Conservation (phyloP, 495 filamentous ascomycete species). For the Achaetomiella virescens region DNA sequence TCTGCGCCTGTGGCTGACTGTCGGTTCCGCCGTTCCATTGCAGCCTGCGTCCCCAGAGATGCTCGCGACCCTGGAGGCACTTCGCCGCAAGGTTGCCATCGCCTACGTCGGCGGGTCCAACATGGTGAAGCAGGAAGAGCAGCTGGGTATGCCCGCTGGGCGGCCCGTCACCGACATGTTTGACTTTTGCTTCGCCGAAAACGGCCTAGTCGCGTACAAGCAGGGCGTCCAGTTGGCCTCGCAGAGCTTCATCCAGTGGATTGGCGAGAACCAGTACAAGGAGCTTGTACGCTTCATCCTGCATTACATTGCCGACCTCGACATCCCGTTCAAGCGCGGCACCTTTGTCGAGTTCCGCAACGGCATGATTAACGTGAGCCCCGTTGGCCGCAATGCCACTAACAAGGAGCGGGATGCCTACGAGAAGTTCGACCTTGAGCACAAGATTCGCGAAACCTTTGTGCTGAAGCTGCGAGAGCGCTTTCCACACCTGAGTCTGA, state of each 20-base stretch:
- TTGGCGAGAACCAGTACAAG: constrained; percentile 92
- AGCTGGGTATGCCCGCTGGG: no score
- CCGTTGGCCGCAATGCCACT: constrained; percentile 83
- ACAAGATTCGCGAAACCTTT: constrained; percentile 65
- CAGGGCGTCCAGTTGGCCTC: constrained; percentile 63
- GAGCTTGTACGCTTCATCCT: constrained; percentile 76
- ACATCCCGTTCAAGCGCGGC: constrained; percentile 83
- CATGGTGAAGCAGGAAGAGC: constrained; percentile 90
- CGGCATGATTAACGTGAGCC: constrained; percentile 93
- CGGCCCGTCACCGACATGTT: constrained; percentile 61
- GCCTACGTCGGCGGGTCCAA: constrained; percentile 87
- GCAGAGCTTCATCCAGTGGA: constrained; percentile 82
- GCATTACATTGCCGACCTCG: constrained; percentile 82
- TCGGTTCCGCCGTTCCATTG: not conserved
- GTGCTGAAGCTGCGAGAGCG: constrained; percentile 68
- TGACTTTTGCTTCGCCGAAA: constrained; percentile 95
- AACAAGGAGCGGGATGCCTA: constrained; percentile 73
- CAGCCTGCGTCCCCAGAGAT: constrained; percentile 70
- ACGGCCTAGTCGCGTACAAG: constrained; percentile 87
- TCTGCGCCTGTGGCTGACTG: no score
- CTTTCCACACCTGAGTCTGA: constrained; percentile 78
- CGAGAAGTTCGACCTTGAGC: constrained; percentile 66
- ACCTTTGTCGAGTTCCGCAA: constrained; percentile 97
- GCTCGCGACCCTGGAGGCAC: constrained; percentile 65
- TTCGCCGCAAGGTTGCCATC: constrained; percentile 86